Evolutionary conservation across 768 basidiomycete species (phyloP), one percentile per base, ranked within the genome.

Genomic region (Xerocomellus dryophilus): DNA sequence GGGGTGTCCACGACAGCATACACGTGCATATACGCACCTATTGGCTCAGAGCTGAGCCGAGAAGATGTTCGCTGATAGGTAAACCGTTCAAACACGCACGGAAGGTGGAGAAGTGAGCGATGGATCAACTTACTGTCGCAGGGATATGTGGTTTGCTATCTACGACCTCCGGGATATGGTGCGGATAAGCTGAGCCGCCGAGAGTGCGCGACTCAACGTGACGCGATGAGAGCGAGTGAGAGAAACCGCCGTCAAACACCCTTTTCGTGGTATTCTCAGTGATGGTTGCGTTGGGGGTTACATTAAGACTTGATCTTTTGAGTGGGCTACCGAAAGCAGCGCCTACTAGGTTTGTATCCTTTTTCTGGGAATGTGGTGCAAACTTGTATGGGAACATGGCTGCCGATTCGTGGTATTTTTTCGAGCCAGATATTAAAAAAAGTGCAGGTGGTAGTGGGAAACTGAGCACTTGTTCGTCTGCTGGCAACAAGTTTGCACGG

Each of bases 21-120:
- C 17, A 29, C 21, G 45, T 54, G 62, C 58, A 64, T 64, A 68
- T 49, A 64, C 61, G 5, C 54, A 71, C 68, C 68, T 25, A 46
- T 41, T 44, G 51, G 43, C 9, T 62, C 60, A 7, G 58, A 55
- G 17, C 46, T 51, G 15, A 48, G 35, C 12, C 43, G 47, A 49
- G 44, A 54, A 8, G 57, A 29, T 17, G 44, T 17, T 53, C 57
- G 59, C 65, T 66, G 21, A 3, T 2, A 4, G 5, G 15, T 4
- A 32, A 46, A 31, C 5, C 3, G 17, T 41, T 55, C n/a, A 35
- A 35, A 27, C 29, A n/a, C 6, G 18, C 11, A 15, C 1, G 17
- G 6, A 18, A 20, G 29, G 20, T 5, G 20, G 8, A 31, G 2
- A 40, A n/a, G 38, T 4, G 2, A 14, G n/a, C 4, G 27, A 44